A percentile compares a stretch with the other conserved stretches of the same genome.
Conservation (phyloP, 2,329 filamentous ascomycete genomes). For the Calonectria pteridis region DNA sequence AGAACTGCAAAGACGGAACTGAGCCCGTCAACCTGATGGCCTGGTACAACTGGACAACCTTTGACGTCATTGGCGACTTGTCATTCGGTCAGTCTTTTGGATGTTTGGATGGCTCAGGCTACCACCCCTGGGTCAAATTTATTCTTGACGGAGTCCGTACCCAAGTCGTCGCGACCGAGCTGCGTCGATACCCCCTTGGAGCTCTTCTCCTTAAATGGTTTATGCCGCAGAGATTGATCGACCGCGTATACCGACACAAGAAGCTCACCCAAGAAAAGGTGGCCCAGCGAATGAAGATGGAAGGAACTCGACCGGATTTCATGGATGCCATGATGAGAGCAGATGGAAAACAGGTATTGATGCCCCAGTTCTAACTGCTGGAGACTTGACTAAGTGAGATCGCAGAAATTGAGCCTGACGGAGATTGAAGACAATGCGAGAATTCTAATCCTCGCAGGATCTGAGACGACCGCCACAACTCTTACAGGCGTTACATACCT, state of each 20-base stretch:
- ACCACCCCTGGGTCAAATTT: not conserved
- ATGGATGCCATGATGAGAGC: not conserved
- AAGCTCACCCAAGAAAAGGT: not conserved
- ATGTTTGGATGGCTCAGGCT: conserved; percentile 26
- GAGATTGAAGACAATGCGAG: not conserved
- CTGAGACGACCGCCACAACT: conserved; percentile 14
- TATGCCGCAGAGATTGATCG: not conserved
- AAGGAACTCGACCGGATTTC: not conserved
- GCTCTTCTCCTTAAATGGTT: not conserved
- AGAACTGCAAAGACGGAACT: conserved; percentile 36
- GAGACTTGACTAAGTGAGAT: not conserved
- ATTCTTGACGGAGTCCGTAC: not conserved
- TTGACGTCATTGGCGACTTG: conserved; percentile 47
- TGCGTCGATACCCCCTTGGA: not conserved
- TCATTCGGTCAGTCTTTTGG: conserved; percentile 45
- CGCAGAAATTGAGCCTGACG: not conserved
- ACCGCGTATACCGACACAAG: not conserved
- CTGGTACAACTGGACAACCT: conserved; percentile 48
- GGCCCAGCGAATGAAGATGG: not conserved
- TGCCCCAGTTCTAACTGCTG: not conserved
- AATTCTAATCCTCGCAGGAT: not conserved
- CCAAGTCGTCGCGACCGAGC: not conserved
- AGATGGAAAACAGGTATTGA: not conserved
- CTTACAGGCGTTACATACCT: not conserved
- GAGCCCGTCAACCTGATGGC: conserved; percentile 37